Base-by-base conservation (phyloP, 208 protist species). In the Lotmaria passim region DNA sequence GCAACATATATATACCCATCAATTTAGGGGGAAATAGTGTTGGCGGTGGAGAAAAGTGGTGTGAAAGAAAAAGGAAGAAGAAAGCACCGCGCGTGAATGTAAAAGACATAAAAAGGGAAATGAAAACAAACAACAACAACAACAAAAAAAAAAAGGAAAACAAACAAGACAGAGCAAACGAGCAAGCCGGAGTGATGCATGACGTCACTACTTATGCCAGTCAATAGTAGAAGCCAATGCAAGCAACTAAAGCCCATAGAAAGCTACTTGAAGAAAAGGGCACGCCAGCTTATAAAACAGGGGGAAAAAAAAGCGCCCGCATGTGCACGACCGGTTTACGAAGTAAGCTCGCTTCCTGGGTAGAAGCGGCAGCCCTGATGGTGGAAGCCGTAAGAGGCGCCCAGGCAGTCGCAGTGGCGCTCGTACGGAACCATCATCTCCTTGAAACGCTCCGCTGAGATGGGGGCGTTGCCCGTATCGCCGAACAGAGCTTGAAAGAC, bases 331-430 rank as follows among this genome's bases (percentile, higher is more conserved):
- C 11, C 15, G 28, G 17, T 12, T 48, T 52, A 68, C 2, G 62
- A 68, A 17, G 50, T 58, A 0, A 68, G 50, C 24, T 31, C 24
- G 26, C 41, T 50, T 31, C 44, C 48, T 7, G 7, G 14, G 38
- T 50, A 41, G 38, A 46, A 52, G 30, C 26, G 46, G 34, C 70
- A 76, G 26, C 62, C 26, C 26, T 59, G 70, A 28, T 76, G 61
- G 41, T 76, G 70, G 21, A 76, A 76, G 55, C 62, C 70, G 70
- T 76, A 76, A n/a, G 70, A 76, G 15, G 61, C 70, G 23, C 70
- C 70, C n/a, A 76, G 70, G 55, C 70, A 76, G 26, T 76, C 70
- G 62, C 70, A 76, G 17, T 69, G 62, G 34, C 70, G 70, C 43
- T 65, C 47, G 38, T 48, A 76, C 19, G 70, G 70, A 44, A 70